Evolutionary conservation across 148 eudicot species (phyloP).

Genomic region (Arbutus unedo): DNA sequence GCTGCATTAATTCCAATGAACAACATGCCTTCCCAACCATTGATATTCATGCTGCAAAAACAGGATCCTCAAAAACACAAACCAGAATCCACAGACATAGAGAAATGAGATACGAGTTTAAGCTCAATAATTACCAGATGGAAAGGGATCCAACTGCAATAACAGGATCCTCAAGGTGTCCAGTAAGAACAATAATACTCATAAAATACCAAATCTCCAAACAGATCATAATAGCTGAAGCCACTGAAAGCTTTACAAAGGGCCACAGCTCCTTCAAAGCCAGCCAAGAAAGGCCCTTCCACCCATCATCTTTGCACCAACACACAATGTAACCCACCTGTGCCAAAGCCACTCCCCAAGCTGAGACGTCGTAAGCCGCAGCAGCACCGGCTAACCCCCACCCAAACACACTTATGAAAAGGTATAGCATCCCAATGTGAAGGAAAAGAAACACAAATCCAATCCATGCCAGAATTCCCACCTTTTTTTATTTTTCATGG

Average conservation of each 20-base stretch:
- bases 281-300: conserved; percentile 79
- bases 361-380: conserved; percentile 68
- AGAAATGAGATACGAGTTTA: neutral
- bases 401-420: conserved; percentile 59
- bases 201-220: conserved; percentile 94
- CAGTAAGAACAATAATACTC: conserved; percentile 93
- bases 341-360: conserved; percentile 73
- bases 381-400: conserved; percentile 90
- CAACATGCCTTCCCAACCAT: conserved; percentile 99
- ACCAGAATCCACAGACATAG: neutral
- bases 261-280: conserved; percentile 84
- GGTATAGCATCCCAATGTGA: conserved; percentile 50
- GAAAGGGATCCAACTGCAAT: conserved; percentile 92
- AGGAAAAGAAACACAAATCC: conserved; percentile 60
- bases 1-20: conserved; percentile 95
- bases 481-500: conserved; percentile 15
- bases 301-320: conserved; percentile 81
- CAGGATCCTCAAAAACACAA: neutral
- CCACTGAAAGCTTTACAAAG: conserved; percentile 64
- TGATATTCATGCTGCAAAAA: conserved; percentile 76
- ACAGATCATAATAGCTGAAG: conserved; percentile 93
- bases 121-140: conserved; percentile 51
- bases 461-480: conserved; percentile 68
- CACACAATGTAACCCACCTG: conserved; percentile 62
- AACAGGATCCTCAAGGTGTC: conserved; percentile 86